Base-by-base conservation (phyloP, 2,329 filamentous ascomycete species). In the Fusarium floridanum region DNA sequence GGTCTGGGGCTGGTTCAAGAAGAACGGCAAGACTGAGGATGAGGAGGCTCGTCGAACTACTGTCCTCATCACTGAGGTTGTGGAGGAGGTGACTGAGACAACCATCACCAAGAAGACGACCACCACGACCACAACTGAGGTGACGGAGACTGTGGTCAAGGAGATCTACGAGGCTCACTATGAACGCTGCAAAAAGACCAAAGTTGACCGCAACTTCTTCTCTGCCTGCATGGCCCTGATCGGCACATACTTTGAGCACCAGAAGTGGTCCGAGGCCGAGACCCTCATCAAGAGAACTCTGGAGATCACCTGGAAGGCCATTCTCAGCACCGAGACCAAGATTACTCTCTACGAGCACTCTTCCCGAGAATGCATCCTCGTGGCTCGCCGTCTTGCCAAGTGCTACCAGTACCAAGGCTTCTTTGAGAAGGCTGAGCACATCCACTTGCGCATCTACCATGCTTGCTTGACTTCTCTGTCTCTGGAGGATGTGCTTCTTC, bases 1-100 rank as follows among this genome's bases (percentile, higher is more conserved):
- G 64, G 82, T 84, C 1, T 84, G 82, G 82, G 76, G 76, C 1
- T 85, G 82, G 80, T 84, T 83, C 74, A 84, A 83, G 76, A 75
- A 71, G 22, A 77, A 77, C 22, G 81, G 82, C 45, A 80, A 78
- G 37, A 68, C 73, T 5, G 79, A 80, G 3, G 75, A 80, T 8
- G 78, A 83, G 16, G 83, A 84, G 36, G 81, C 82, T 17, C 68
- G 76, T 14, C 72, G 78, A 45, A 84, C 82, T 1, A 81, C 80
- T 0, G 68, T 80, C 2, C 79, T 84, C 55, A 83, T 85, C 61
- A 83, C 82, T 0, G 82, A 84, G 67, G 82, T 84, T 2, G 81
- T 84, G 2, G 80, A 84, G 55, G 83, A 85, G 70, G 80, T 83
- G 34, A 84, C 79, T 0, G 78, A 82, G 68, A 83, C 80, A 1